Conservation (phyloP, 805 yeast species). For the Zygotorulaspora danielsina region DNA sequence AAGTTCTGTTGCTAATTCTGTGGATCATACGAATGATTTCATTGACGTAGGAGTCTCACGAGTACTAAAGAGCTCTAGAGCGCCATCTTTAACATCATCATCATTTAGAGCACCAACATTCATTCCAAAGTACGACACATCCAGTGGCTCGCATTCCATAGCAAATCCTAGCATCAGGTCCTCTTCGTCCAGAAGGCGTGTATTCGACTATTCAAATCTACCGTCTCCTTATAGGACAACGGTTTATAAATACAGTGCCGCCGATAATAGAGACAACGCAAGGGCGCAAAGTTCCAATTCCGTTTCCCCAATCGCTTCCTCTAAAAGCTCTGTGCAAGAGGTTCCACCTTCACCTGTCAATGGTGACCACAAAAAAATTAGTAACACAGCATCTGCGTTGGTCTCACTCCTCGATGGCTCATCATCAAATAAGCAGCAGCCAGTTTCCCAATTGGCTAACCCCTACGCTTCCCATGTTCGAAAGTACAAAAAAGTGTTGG, state of each 20-base stretch:
- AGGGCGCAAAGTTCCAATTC: conserved; percentile 1
- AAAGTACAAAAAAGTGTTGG: conserved; percentile 11
- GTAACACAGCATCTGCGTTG: conserved; percentile 48
- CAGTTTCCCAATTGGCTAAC: conserved; percentile 35
- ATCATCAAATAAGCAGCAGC: conserved; percentile 12
- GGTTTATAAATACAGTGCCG: conserved; percentile 29
- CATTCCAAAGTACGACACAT: conserved; percentile 34
- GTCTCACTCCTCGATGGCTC: conserved; percentile 42
- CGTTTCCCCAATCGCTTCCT: neutral
- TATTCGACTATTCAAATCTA: conserved; percentile 38
- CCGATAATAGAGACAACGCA: conserved; percentile 8
- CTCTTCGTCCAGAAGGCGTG: conserved; percentile 30
- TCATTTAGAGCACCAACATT: conserved; percentile 35
- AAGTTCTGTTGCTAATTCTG: conserved; percentile 1
- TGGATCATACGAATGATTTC: conserved; percentile 4
- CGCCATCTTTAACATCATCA: conserved; percentile 9
- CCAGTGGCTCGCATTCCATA: conserved; percentile 17
- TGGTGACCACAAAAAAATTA: conserved; percentile 31
- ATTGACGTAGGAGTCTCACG: conserved; percentile 9
- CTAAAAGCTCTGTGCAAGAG: conserved; percentile 5
- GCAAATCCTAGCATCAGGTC: conserved; percentile 19
- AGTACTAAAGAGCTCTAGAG: conserved; percentile 14
- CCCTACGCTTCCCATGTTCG: conserved; percentile 39
- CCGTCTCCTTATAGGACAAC: conserved; percentile 40
- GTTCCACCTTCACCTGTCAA: neutral